Evolutionary conservation across 2,329 filamentous ascomycete genomes (phyloP), one percentile per base, ranked within the genome.

Genomic region (Xylaria sp.): DNA sequence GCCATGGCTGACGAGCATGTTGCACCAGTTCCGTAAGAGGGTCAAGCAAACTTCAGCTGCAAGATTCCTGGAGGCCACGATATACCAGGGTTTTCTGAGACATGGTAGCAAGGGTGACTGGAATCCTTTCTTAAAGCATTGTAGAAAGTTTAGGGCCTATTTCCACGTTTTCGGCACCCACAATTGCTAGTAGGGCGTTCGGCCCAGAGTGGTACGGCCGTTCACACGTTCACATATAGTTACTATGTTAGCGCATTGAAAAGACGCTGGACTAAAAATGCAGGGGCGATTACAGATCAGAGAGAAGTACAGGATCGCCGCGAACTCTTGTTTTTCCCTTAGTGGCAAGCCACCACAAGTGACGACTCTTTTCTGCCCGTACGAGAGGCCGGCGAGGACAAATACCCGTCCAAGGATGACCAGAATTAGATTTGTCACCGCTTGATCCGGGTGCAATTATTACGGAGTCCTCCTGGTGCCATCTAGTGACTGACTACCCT

Each of bases 31-130:
- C 39, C 45, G 43, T 25, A 48, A 60, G 41, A 59, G 59, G 48
- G 53, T 56, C 56, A 63, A 60, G 53, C 39, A 65, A 67, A 52
- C 34, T 52, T 58, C 70, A 72, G 70, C 70, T 72, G 61, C 68
- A 60, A 50, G 60, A 70, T 63, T 64, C 55, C 56, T 62, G 34
- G 53, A 23, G 18, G 50, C 67, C 69, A 71, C 59, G 69, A 69
- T 70, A 34, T 34, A 34, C 13, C 69, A 70, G 45, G 70, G 64
- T 62, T 63, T 62, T 46, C 52, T 70, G 65, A 72, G 70, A 72
- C 70, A 63, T 52, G 46, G 20, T 10, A 52, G 30, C 61, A 57
- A n/a, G 52, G 57, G 60, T 36, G 41, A 10, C 15, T 8, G 20
- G 23, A 62, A 70, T 68, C 63, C 70, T 68, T 67, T 69, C 10